Conservation (phyloP, 2,329 filamentous ascomycete genomes). For the Xylaria sp. region DNA sequence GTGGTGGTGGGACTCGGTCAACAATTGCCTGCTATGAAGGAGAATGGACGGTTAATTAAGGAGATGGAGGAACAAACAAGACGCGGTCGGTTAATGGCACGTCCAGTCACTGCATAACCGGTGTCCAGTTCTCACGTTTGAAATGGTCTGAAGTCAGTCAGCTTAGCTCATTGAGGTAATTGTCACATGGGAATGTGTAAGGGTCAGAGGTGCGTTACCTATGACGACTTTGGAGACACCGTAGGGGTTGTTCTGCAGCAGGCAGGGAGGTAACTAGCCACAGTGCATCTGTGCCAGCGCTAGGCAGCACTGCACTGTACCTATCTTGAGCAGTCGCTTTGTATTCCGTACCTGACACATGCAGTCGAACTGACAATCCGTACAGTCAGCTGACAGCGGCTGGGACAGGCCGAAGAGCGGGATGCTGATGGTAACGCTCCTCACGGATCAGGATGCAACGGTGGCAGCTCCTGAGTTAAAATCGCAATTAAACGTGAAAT, state of each 20-base stretch:
- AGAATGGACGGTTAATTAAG: neutral
- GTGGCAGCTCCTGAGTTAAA: too few species aligned
- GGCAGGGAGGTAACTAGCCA: neutral
- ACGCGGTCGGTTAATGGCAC: neutral
- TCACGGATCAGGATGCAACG: too few species aligned
- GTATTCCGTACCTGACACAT: neutral
- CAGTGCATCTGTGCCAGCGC: neutral
- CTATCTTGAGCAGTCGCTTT: neutral
- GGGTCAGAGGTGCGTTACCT: neutral
- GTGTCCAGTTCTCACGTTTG: neutral
- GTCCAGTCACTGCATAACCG: neutral
- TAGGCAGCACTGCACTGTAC: neutral
- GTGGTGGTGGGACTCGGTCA: neutral
- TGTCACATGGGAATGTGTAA: slow-evolving; percentile 17
- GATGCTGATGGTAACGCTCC: too few species aligned
- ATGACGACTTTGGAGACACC: neutral
- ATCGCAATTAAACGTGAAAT: too few species aligned
- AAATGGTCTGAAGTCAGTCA: neutral
- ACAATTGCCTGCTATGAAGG: neutral
- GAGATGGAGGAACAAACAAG: neutral
- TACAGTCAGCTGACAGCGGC: too few species aligned
- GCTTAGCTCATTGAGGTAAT: slow-evolving; percentile 1
- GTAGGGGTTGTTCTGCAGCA: neutral
- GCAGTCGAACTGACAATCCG: neutral
- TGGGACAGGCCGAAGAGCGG: too few species aligned